A percentile compares a stretch with the other conserved stretches of the same genome.
Conservation (phyloP, 495 filamentous ascomycete species). For the Copromyces sp. region DNA sequence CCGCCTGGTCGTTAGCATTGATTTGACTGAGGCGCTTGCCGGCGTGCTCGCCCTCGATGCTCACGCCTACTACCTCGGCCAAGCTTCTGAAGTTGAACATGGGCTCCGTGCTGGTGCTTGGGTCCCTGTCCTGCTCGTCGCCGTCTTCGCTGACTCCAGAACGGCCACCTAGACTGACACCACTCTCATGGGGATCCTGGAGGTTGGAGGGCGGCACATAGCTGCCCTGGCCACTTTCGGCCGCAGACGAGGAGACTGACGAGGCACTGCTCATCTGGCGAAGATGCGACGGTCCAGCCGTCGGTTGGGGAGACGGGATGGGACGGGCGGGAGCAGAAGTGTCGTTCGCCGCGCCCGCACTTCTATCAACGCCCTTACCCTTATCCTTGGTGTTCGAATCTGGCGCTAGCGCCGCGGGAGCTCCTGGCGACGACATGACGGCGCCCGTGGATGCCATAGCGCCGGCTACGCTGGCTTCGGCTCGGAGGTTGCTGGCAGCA, state of each 20-base stretch:
- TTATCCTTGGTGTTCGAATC: conserved; percentile 43
- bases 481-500: conserved; percentile 37
- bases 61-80: conserved; percentile 67
- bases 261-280: conserved; percentile 76
- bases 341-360: conserved; percentile 8
- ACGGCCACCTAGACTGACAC: conserved; percentile 27
- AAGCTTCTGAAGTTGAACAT: conserved; percentile 90
- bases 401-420: conserved; percentile 9
- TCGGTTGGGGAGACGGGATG: conserved; percentile 31
- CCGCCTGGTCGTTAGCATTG: conserved; percentile 11
- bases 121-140: conserved; percentile 31
- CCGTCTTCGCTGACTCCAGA: conserved; percentile 28
- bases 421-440: conserved; percentile 15
- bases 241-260: conserved; percentile 64
- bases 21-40: conserved; percentile 19
- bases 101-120: conserved; percentile 52
- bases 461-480: conserved; percentile 30
- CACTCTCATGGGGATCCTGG: conserved; percentile 39
- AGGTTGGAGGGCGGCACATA: conserved; percentile 31
- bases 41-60: conserved; percentile 31
- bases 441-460: conserved; percentile 15
- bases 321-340: conserved; percentile 21
- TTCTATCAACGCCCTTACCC: conserved; percentile 72
- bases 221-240: conserved; percentile 52
- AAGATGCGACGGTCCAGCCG: conserved; percentile 53